Percentiles rank a stretch among this genome's conserved stretches.
Conservation (phyloP, 257 asterid species). For the Verbascum thapsus region DNA sequence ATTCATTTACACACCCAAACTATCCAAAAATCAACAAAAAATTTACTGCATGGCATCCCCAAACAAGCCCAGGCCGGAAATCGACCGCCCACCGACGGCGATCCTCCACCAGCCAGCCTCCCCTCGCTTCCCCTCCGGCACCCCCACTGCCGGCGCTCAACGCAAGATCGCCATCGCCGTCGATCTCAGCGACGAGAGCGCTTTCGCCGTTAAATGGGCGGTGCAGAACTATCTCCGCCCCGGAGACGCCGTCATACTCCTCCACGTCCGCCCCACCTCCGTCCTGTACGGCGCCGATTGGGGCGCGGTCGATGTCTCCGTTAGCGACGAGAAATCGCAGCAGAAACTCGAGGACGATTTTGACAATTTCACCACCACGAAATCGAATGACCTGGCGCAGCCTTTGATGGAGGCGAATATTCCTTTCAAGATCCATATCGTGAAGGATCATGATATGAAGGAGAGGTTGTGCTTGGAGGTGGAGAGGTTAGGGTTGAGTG, state of each 20-base stretch:
- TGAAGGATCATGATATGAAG: conserved; percentile 84
- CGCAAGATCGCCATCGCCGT: conserved; percentile 73
- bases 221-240: conserved; percentile 76
- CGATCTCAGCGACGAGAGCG: conserved; percentile 80
- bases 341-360: conserved; percentile 70
- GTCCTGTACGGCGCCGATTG: conserved; percentile 72
- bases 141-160: conserved; percentile 55
- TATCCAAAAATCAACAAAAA: background rate
- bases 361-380: conserved; percentile 58
- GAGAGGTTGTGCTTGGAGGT: conserved; percentile 87
- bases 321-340: conserved; percentile 60
- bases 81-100: conserved; percentile 47
- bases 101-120: conserved; percentile 68
- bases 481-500: conserved; percentile 76
- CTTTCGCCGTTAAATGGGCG: conserved; percentile 73
- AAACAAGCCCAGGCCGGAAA: conserved; percentile 40
- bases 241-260: conserved; percentile 79
- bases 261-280: conserved; percentile 63
- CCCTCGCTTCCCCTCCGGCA: conserved; percentile 57
- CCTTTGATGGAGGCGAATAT: conserved; percentile 62
- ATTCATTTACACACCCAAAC: conserved; percentile 15
- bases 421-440: conserved; percentile 76
- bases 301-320: conserved; percentile 59
- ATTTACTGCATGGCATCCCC: conserved; percentile 55
- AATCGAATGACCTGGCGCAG: conserved; percentile 68